These are phyloP conservation scores for Urtica urens DNA, from an alignment of 306 rosid genomes.

Conservation along the genomic window DNA sequence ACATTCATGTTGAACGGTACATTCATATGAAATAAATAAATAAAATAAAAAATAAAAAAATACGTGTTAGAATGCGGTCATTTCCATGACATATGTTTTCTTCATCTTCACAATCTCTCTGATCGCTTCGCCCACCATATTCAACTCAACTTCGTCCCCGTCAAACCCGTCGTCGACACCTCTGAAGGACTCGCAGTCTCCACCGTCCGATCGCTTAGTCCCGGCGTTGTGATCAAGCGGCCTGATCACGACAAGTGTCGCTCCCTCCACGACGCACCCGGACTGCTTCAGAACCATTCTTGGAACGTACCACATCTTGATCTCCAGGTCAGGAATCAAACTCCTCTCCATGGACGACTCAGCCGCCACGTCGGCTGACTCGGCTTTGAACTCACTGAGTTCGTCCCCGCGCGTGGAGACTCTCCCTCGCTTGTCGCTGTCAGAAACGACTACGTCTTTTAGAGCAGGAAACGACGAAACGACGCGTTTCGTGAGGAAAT, in stretches of 20 bases:
- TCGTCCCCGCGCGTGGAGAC: slow-evolving; percentile 16
- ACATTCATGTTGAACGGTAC: too few species aligned
- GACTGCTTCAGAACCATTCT: slow-evolving; percentile 16
- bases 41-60: too few species aligned
- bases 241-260: slow-evolving; percentile 22
- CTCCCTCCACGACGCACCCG: slow-evolving; percentile 27
- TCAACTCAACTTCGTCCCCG: background rate
- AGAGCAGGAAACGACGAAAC: slow-evolving; percentile 17
- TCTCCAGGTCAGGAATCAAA: slow-evolving; percentile 21
- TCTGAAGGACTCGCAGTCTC: slow-evolving; percentile 3
- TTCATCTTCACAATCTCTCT: slow-evolving; percentile 26
- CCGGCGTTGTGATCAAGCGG: slow-evolving; percentile 20
- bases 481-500: slow-evolving; percentile 22
- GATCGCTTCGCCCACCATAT: slow-evolving; percentile 20
- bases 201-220: background rate
- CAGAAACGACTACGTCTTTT: slow-evolving; percentile 16
- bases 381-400: slow-evolving; percentile 20
- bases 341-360: slow-evolving; percentile 14
- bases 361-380: background rate
- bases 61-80: slow-evolving; percentile 27
- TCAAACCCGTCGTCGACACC: background rate
- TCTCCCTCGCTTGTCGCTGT: slow-evolving; percentile 22
- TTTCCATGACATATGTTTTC: slow-evolving; percentile 18
- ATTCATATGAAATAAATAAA: too few species aligned
- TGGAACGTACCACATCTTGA: slow-evolving; percentile 35